These are phyloP conservation scores for Saccharomycopsis oosterbeekiorum DNA, from an alignment of 805 yeast genomes.

Conservation along the genomic window DNA sequence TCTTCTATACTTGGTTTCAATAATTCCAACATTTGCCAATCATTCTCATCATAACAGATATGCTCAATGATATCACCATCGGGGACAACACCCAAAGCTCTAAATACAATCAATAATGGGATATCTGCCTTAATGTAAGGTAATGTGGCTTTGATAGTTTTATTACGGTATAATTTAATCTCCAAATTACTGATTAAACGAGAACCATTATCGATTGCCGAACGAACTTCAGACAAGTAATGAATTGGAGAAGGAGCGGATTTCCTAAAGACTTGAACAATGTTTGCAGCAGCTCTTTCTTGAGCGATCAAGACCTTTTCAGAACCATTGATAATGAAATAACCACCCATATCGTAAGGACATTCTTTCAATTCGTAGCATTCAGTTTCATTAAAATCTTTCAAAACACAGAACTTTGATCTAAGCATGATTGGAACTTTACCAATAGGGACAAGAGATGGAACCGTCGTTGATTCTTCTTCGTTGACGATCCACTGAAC, in stretches of 20 bases:
- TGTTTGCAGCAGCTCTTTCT: conserved; percentile 96
- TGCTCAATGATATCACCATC: conserved; percentile 98
- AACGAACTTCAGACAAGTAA: conserved; percentile 92
- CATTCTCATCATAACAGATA: conserved; percentile 93
- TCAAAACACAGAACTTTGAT: conserved; percentile 89
- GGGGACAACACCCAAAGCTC: conserved; percentile 97
- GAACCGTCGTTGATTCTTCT: conserved; percentile 41
- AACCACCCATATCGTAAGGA: conserved; percentile 99
- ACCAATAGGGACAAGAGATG: conserved; percentile 68
- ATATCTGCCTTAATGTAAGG: conserved; percentile 96
- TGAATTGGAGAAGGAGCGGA: conserved; percentile 96
- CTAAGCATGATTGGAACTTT: conserved; percentile 97
- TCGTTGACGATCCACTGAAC: conserved; percentile 46
- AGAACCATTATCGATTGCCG: conserved; percentile 96
- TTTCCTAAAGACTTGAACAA: conserved; percentile 96
- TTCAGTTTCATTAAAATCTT: conserved; percentile 85
- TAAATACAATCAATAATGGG: conserved; percentile 92
- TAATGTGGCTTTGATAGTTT: conserved; percentile 89
- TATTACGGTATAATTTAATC: conserved; percentile 78
- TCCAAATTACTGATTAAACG: conserved; percentile 90
- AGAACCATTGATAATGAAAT: conserved; percentile 95
- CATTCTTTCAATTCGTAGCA: conserved; percentile 94
- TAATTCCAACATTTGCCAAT: conserved; percentile 99
- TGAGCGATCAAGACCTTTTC: conserved; percentile 98
- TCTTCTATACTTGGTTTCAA: conserved; percentile 98